phyloP scores from a whole-genome alignment of 2,329 filamentous ascomycete genomes.

The Tolypocladium inflatum region DNA sequence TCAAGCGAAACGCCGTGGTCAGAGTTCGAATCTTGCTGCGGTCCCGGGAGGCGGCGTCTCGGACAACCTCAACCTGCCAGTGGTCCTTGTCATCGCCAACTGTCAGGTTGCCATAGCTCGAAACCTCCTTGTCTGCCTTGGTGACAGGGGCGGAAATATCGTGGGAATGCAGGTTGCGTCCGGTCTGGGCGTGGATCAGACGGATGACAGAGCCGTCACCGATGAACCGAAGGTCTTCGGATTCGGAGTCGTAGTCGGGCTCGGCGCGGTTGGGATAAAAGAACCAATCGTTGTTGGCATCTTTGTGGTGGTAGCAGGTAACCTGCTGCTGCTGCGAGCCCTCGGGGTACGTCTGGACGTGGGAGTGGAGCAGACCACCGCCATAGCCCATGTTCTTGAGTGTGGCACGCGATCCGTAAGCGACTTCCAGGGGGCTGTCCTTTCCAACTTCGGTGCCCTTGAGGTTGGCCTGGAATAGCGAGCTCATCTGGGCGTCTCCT shows the following conservation, averaged over 20 bases:
- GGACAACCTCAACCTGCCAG: slow-evolving; percentile 88
- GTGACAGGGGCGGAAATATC: slow-evolving; percentile 79
- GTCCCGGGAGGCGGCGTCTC: slow-evolving; percentile 80
- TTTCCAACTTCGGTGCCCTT: slow-evolving; percentile 88
- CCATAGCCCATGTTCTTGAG: slow-evolving; percentile 99
- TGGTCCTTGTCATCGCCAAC: slow-evolving; percentile 97
- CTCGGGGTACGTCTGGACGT: slow-evolving; percentile 92
- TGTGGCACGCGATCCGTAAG: slow-evolving; percentile 78
- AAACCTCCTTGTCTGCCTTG: slow-evolving; percentile 88
- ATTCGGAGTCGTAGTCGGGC: slow-evolving; percentile 60
- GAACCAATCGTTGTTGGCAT: slow-evolving; percentile 99
- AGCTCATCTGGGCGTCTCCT: slow-evolving; percentile 99
- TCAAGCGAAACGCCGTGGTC: slow-evolving; percentile 86
- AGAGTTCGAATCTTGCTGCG: slow-evolving; percentile 79
- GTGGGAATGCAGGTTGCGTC: slow-evolving; percentile 95
- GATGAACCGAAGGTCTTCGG: slow-evolving; percentile 60
- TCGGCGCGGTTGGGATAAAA: slow-evolving; percentile 88
- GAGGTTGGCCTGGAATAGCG: slow-evolving; percentile 95
- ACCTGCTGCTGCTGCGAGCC: slow-evolving; percentile 92
- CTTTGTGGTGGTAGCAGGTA: slow-evolving; percentile 99
- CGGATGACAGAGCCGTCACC: slow-evolving; percentile 71
- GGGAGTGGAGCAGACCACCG: slow-evolving; percentile 89
- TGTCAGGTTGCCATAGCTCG: slow-evolving; percentile 89
- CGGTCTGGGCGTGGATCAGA: slow-evolving; percentile 88
- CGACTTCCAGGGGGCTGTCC: slow-evolving; percentile 88